phyloP scores from a whole-genome alignment of 352 stramenopile species.

The Globisporangium emineosum region DNA sequence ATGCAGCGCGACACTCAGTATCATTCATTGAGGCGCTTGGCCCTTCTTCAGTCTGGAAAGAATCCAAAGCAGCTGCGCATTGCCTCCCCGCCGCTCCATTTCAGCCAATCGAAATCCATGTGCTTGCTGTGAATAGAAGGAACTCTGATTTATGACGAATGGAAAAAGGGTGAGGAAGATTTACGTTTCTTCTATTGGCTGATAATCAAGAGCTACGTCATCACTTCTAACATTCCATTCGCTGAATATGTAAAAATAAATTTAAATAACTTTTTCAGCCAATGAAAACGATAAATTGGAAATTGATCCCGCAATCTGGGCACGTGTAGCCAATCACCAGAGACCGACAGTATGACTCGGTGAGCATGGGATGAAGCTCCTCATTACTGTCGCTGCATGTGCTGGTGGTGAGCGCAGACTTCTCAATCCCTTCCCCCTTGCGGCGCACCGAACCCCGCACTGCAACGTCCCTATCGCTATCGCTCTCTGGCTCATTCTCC shows the following conservation, averaged over 20 bases:
- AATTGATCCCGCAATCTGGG: too few relatives aligned
- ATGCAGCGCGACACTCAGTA: neutral
- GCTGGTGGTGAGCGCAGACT: neutral
- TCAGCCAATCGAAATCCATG: neutral
- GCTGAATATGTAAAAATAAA: too few relatives aligned
- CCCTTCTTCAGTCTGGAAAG: conserved; percentile 4
- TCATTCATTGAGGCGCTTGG: conserved; percentile 3
- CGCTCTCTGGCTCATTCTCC: neutral
- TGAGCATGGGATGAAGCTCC: neutral
- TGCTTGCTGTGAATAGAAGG: neutral
- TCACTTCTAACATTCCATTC: neutral
- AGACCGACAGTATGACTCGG: neutral
- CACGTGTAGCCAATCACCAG: neutral
- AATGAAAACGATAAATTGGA: neutral
- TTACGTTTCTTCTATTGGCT: neutral
- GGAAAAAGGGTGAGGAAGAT: neutral
- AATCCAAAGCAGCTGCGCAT: conserved; percentile 7
- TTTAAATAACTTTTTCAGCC: neutral
- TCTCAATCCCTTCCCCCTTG: neutral
- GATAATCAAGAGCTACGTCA: neutral
- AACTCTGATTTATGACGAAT: neutral
- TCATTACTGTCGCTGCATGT: neutral
- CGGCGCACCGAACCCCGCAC: neutral
- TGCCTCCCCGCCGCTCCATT: neutral
- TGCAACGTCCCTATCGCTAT: neutral